Evolutionary conservation across 148 eudicot species (phyloP).

Genomic region (Cornus suecica): DNA sequence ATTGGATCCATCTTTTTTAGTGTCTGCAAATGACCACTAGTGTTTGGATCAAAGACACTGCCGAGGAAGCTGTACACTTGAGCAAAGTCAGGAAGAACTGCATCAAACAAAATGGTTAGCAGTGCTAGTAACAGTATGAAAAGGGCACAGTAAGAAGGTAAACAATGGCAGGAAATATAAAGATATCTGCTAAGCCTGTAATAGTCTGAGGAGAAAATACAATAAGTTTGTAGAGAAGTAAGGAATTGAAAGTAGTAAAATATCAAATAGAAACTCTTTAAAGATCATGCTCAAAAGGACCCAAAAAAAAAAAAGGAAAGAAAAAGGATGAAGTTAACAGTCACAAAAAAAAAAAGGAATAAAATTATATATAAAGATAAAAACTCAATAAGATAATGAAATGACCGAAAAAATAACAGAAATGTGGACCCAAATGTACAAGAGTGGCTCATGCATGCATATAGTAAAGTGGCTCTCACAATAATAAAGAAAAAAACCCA

Average conservation of each 20-base stretch:
- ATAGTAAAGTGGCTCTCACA: not conserved
- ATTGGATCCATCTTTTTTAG: slow-evolving; percentile 90
- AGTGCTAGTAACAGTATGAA: slow-evolving; percentile 1
- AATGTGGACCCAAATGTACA: not conserved
- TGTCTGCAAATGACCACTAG: slow-evolving; percentile 55
- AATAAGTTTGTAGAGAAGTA: too few species aligned
- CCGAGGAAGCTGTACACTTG: slow-evolving; percentile 92
- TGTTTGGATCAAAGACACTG: slow-evolving; percentile 87
- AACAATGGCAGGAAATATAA: not conserved
- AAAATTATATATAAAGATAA: too few species aligned
- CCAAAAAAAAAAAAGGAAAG: too few species aligned
- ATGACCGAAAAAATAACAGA: too few species aligned
- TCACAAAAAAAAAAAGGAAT: too few species aligned
- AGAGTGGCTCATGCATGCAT: not conserved
- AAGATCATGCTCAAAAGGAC: not conserved
- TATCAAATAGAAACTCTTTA: too few species aligned
- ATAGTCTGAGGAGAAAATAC: too few species aligned
- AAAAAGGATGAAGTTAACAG: too few species aligned
- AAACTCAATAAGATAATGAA: too few species aligned
- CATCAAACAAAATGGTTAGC: slow-evolving; percentile 20
- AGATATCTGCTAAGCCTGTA: not conserved
- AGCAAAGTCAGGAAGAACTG: slow-evolving; percentile 97
- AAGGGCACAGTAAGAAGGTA: not conserved
- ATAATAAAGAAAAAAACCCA: not conserved
- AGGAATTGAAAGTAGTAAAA: too few species aligned